Base-by-base conservation (phyloP, 257 asterid species). In the Jacaranda mimosifolia region DNA sequence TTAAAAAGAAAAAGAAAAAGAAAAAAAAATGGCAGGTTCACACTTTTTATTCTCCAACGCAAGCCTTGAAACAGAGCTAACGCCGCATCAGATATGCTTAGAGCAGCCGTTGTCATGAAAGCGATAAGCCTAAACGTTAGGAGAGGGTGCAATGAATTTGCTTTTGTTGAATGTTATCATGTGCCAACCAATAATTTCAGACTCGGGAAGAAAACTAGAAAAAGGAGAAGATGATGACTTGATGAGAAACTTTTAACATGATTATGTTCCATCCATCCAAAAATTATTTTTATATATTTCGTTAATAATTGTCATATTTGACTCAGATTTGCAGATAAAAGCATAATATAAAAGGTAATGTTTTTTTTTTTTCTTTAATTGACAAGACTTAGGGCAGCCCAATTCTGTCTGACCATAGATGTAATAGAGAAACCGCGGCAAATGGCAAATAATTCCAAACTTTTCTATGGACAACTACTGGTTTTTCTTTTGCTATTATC, bases 151-250 rank as follows among this genome's bases (percentile, higher is more conserved):
- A 81, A 45, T 70, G 78, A 70, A 81, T 72, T 70, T 70, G 70
- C 76, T 81, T 70, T 57, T 71, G 66, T 57, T 76, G 51, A 63
- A 35, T 68, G 46, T 5, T 42, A 60, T 36, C 21, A 76, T 56
- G 68, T 55, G 62, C 19, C 71, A 51, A 70, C 75, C 76, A 74
- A 78, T 62, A 18, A 56, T 63, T 32, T 73, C 43, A 21, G 72
- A 74, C n/a, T 64, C 45, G 53, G 65, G 42, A 64, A 65, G 72
- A 71, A 81, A 60, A 75, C 70, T 45, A 73, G 48, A 66, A 63
- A 56, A 60, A 60, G 32, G 52, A 51, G 73, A 64, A 71, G 79
- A 76, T 71, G 64, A 70, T 46, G 85, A 81, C 78, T 77, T 51
- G 78, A 75, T 75, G 58, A 75, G 77, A 52, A 69, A 48, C 80